Evolutionary conservation across 2,329 filamentous ascomycete species (phyloP), one percentile per base, ranked within the genome.

Genomic region (Venturia nashicola): DNA sequence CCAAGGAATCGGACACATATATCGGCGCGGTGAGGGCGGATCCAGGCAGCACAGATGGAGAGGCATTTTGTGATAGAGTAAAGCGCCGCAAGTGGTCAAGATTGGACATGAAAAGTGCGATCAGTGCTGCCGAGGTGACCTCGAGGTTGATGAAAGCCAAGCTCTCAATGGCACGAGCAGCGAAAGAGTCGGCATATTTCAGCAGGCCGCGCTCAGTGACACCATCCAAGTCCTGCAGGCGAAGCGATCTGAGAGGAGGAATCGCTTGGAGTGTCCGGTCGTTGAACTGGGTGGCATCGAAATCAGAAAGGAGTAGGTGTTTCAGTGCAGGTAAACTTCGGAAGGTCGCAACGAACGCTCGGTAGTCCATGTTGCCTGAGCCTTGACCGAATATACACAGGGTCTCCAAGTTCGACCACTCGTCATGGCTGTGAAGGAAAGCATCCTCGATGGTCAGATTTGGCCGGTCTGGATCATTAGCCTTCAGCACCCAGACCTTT

Each of bases 181-280:
- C 75, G 3, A 75, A 72, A 6, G 78, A 80, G 14, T 76, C 76
- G 6, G 78, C 74, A 66, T 83, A 82, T 44, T 79, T 78, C 9
- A 78, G 74, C 40, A 86, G 72, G 12, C 83, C 83, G 54, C 77
- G 75, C 65, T 84, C 83, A 2, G 80, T 83, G 54, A 86, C 70
- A 2, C 83, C 83, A 11, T 75, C 75, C 9, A 85, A 74, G 60
- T 78, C 77, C 67, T 85, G 82, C 39, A 86, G 75, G 3, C 83
- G 77, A 14, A 86, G 74, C 0, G 80, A 83, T 43, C 76, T 73
- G 14, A 86, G 70, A 2, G 78, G 65, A 0, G 82, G 82, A 14
- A 86, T 71, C 40, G 82, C 77, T 36, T 81, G 75, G 42, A 86
- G 71, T 2, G 82, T 80, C 51, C 77, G 74, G 68, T 85, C 80